A percentile compares a stretch with the other conserved stretches of the same genome.
These are phyloP conservation scores for Cerrena zonata DNA, from an alignment of 1,284 basidiomycete species.

Conservation along the genomic window DNA sequence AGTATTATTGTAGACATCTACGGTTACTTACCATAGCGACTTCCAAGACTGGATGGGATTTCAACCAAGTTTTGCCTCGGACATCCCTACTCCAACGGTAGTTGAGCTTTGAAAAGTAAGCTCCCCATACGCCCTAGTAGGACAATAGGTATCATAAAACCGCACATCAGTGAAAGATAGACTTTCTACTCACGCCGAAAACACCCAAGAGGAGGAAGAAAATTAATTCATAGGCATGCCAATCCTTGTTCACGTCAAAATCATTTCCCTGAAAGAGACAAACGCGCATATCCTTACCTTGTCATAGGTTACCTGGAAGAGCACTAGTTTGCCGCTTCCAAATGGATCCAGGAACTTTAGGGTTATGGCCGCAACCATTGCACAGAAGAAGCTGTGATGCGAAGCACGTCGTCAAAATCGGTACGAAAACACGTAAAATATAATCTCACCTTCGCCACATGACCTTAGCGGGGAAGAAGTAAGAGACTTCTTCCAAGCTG, in stretches of 20 bases:
- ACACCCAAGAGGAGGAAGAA: constrained; percentile 84
- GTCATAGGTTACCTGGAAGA: constrained; percentile 88
- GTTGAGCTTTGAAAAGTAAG: constrained; percentile 89
- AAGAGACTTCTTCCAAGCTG: constrained; percentile 89
- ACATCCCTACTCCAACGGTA: constrained; percentile 82
- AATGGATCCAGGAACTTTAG: constrained; percentile 89
- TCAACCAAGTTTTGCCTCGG: constrained; percentile 77
- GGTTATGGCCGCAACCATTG: constrained; percentile 88
- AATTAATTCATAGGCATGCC: constrained; percentile 80
- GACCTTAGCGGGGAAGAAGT: constrained; percentile 91
- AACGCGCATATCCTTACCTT: constrained; percentile 55
- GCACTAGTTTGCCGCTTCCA: constrained; percentile 75
- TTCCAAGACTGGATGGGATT: constrained; percentile 76
- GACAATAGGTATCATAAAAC: background rate
- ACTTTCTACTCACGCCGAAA: constrained; percentile 58
- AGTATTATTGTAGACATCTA: background rate
- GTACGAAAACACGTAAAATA: background rate
- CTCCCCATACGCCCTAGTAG: constrained; percentile 82
- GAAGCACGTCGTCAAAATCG: background rate
- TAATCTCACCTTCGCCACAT: constrained; percentile 82
- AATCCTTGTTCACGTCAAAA: constrained; percentile 58
- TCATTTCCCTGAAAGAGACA: background rate
- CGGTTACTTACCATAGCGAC: constrained; percentile 65
- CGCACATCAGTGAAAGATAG: constrained; percentile 8
- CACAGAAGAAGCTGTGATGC: constrained; percentile 77